Evolutionary conservation across 139 green algal species (phyloP), one percentile per base, ranked within the genome.

Genomic region (Chlorella sp.): DNA sequence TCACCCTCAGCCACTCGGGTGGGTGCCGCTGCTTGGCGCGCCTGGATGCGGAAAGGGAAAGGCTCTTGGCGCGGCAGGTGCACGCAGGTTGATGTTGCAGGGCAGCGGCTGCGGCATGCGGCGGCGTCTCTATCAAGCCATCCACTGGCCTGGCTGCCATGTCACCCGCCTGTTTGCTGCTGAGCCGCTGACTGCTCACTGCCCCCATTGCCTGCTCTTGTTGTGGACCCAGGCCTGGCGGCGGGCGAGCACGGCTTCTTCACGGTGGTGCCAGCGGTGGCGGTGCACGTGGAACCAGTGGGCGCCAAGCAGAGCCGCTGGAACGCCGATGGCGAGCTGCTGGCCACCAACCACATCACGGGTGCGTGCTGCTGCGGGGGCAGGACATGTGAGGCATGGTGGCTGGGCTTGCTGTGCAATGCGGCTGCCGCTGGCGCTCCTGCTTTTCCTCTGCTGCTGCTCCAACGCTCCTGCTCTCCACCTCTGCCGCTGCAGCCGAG

Each of bases 241-340:
- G 83, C 84, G 8, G 89, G 90, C 0, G 84, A 88, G 75, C 88
- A 95, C 56, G 73, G 81, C 36, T 92, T 82, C 76, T 82, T 82
- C 36, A 82, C 51, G 1, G 76, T 82, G 20, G 76, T 82, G 76
- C 76, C 76, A 2, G 76, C 76, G 2, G 38, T 70, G 36, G 76
- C 76, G 24, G 76, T 82, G 54, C 76, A 82, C 11, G 76, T 82
- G 76, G 76, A 82, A 54, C 76, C 76, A 8, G 36, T 82, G 54
- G 76, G 76, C 36, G 36, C 54, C 36, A 62, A 62, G 76, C 36
- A 82, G 76, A 82, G 76, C 76, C 76, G 36, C 38, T 82, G 76
- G 76, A 82, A 82, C 26, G 51, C 54, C 14, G 76, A 82, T 16
- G 76, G 76, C 22, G 76, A 82, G 76, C 76, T 82, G 76, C 54